Evolutionary conservation across 2,329 filamentous ascomycete genomes (phyloP).

Genomic region (Colletotrichum coccodes): DNA sequence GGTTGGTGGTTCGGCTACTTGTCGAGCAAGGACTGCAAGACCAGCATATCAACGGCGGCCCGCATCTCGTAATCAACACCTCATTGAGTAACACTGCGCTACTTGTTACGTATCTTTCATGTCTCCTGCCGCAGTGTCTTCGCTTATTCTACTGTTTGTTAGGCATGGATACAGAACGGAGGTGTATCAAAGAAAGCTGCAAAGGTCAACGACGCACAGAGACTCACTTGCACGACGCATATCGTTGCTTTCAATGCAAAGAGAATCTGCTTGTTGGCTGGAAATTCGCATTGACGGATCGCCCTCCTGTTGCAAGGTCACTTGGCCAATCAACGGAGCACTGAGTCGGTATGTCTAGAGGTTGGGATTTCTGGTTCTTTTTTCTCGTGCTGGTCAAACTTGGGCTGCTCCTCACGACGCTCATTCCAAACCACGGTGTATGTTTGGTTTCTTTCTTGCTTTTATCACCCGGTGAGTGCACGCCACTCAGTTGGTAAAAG

Average conservation of each 20-base stretch:
- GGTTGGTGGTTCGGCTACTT: conserved; percentile 5
- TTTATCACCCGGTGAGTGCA: neutral
- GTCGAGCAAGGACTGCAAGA: neutral
- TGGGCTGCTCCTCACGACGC: neutral
- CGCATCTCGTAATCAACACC: neutral
- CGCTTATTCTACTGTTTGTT: neutral
- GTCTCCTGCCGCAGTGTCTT: neutral
- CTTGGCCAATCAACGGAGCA: neutral
- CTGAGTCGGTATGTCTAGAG: neutral
- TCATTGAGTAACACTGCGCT: neutral
- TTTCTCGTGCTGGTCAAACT: neutral
- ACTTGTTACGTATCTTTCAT: neutral
- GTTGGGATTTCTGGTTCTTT: neutral
- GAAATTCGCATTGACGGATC: neutral
- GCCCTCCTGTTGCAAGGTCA: neutral
- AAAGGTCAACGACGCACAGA: neutral
- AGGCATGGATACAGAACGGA: no score
- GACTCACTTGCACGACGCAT: neutral
- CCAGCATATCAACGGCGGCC: neutral
- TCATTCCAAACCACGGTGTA: neutral
- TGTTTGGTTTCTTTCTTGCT: neutral
- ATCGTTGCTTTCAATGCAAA: neutral
- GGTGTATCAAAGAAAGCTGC: neutral
- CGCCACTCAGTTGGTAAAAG: neutral
- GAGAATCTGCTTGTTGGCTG: neutral